Base-by-base conservation (phyloP, 495 filamentous ascomycete genomes). In the Annulohypoxylon nitens region DNA sequence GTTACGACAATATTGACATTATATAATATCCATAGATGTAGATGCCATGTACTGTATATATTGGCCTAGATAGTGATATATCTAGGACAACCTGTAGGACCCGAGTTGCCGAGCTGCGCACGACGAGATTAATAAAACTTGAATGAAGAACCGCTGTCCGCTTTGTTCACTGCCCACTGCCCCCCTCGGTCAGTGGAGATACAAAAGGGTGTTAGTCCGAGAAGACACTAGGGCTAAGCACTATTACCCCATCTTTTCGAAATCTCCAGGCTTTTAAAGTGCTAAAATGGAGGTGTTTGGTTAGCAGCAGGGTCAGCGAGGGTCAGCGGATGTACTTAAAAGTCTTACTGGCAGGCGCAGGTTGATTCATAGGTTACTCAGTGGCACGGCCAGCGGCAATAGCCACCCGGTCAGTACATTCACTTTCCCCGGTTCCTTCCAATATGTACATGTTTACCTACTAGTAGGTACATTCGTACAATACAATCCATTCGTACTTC, bases 181-280 rank as follows among this genome's bases (percentile, higher is more conserved):
- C 43, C 16, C 43, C 43, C 34, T 25, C 55, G 53, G 25, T 10
- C 25, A 61, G 66, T 53, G 45, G 47, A 55, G 48, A 62, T 53
- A 43, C 45, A 10, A 43, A 61, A 59, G 0, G 39, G 57, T 67
- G 14, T 61, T 69, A 68, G 55, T 63, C 65, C 54, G 39, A 69
- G 43, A 48, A 26, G 30, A 43, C 55, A 30, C 51, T 67, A 64
- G 50, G 34, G 18, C 30, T 60, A 26, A 30, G 57, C 18, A 25
- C 20, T 53, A 54, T 70, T 71, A 75, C 72, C 72, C 72, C 72
- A 75, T 75, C 72, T 75, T 75, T 75, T 75, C 6, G 20, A 45
- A 61, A 64, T 64, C 67, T 70, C 67, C 67, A 74, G 67, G 71
- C 62, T 60, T 63, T 59, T 53, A 26, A 33, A 43, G 47, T 58